These are phyloP conservation scores for Calonectria pseudoreteaudii DNA, from an alignment of 2,329 filamentous ascomycete species.

Conservation along the genomic window DNA sequence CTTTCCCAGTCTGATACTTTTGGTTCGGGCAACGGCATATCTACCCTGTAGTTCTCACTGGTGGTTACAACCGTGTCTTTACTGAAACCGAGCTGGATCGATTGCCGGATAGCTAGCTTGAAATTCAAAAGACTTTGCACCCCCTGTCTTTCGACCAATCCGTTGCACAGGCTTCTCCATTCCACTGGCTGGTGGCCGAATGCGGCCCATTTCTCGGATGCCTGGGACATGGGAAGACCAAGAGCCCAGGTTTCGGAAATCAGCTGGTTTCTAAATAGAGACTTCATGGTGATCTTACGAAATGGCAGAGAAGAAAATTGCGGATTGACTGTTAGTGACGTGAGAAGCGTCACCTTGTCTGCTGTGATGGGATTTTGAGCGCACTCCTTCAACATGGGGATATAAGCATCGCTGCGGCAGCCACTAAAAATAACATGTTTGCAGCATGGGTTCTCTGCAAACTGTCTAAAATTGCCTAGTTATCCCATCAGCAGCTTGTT, in stretches of 20 bases:
- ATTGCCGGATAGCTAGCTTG: neutral
- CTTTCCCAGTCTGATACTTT: neutral
- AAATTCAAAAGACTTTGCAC: neutral
- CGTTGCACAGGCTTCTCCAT: neutral
- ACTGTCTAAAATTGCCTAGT: neutral
- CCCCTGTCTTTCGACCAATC: neutral
- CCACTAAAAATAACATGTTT: neutral
- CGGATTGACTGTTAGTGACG: neutral
- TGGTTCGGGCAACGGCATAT: neutral
- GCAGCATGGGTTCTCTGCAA: neutral
- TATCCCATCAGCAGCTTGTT: neutral
- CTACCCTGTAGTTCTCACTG: neutral
- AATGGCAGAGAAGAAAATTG: neutral
- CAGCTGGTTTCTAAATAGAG: neutral
- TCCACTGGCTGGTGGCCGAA: neutral
- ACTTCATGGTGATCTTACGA: neutral
- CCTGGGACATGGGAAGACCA: neutral
- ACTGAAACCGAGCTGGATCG: neutral
- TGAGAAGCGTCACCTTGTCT: neutral
- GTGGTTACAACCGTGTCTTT: neutral
- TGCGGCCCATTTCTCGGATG: neutral
- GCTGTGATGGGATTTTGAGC: neutral
- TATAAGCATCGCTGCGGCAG: neutral
- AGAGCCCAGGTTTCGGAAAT: neutral
- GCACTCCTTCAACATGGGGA: neutral